phyloP scores from a whole-genome alignment of 495 filamentous ascomycete genomes.

The Arthonia radiata region DNA sequence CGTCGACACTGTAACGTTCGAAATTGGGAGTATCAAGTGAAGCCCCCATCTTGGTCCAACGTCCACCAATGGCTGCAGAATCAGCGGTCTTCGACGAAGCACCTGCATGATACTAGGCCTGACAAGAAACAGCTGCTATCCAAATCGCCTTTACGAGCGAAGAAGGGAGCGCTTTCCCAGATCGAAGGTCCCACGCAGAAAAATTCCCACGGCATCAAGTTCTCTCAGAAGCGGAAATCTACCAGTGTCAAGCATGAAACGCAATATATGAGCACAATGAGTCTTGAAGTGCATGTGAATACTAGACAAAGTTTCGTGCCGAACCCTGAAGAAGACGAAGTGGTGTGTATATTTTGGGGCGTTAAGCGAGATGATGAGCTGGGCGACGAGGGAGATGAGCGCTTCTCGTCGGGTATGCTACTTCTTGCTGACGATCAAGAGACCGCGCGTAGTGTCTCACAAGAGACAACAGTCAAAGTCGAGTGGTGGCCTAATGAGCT shows the following conservation, averaged over 20 bases:
- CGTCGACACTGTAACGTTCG: conserved; percentile 26
- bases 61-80: conserved; percentile 38
- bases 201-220: conserved; percentile 64
- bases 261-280: conserved; percentile 94
- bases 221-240: conserved; percentile 51
- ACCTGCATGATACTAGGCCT: conserved; percentile 5
- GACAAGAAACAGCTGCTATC: not conserved
- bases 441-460: conserved; percentile 19
- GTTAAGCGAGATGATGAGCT: conserved; percentile 45
- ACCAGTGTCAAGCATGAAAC: conserved; percentile 62
- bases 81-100: not conserved
- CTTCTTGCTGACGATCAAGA: conserved; percentile 31
- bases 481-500: conserved; percentile 57
- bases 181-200: conserved; percentile 77
- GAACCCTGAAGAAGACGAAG: conserved; percentile 73
- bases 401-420: conserved; percentile 57
- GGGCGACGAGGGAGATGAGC: conserved; percentile 25
- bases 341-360: conserved; percentile 82
- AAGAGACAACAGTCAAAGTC: conserved; percentile 32
- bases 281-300: conserved; percentile 85
- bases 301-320: conserved; percentile 57
- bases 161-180: conserved; percentile 37
- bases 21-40: conserved; percentile 38
- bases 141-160: not conserved
- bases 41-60: conserved; percentile 46